Evolutionary conservation across 805 yeast genomes (phyloP).

Genomic region (Groenewaldozyma tartarivorans): DNA sequence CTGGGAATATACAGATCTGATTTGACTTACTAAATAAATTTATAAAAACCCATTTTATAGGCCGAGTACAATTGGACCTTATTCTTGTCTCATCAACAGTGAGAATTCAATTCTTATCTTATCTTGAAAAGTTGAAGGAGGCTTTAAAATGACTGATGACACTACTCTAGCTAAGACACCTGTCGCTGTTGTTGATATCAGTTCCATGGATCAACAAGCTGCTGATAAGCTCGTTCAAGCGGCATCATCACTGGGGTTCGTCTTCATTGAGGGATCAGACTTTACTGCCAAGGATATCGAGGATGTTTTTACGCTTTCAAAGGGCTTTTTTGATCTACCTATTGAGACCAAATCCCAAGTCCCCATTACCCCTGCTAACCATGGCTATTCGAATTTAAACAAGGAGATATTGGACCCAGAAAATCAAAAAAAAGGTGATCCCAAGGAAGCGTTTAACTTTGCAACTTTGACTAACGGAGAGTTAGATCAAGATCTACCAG

Average conservation of each 20-base stretch:
- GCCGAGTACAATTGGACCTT: no score
- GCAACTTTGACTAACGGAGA: constrained; percentile 41
- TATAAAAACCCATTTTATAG: no score
- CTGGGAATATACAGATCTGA: no score
- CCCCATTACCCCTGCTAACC: constrained; percentile 46
- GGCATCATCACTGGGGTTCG: constrained; percentile 54
- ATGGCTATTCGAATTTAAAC: constrained; percentile 49
- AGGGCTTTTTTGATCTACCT: constrained; percentile 44
- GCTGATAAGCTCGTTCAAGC: constrained; percentile 42
- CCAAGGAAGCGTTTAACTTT: constrained; percentile 55
- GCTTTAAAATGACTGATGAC: no score
- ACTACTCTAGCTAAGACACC: no score
- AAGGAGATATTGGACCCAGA: constrained; percentile 41
- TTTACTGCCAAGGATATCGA: constrained; percentile 48
- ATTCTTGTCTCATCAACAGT: no score
- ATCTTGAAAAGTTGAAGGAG: no score
- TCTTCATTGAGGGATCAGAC: constrained; percentile 60
- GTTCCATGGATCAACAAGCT: constrained; percentile 27
- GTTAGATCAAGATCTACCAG: constrained; percentile 39
- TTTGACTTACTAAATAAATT: no score
- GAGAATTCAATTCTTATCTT: no score
- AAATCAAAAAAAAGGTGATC: constrained; percentile 31
- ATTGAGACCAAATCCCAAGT: constrained; percentile 39
- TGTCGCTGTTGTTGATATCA: constrained; percentile 39
- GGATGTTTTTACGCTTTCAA: constrained; percentile 39